A percentile compares a stretch with the other conserved stretches of the same genome.
These are phyloP conservation scores for Lizonia empirigonia DNA, from an alignment of 2,329 filamentous ascomycete species.

Conservation along the genomic window DNA sequence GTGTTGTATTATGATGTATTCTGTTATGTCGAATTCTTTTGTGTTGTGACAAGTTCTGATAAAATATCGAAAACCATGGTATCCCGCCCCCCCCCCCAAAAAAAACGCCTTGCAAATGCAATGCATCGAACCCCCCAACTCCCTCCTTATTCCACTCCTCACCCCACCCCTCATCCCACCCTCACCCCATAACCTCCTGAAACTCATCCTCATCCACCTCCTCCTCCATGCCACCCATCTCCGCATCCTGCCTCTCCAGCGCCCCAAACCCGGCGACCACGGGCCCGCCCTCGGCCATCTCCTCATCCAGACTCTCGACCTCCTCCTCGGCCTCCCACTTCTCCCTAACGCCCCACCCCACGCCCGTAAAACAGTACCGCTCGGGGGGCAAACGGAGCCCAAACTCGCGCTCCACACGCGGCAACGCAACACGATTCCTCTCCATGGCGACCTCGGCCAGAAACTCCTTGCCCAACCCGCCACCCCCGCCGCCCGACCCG, in stretches of 20 bases:
- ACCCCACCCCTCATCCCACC: too few relatives aligned
- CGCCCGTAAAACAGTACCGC: conserved; percentile 56
- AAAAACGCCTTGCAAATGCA: conserved; percentile 12
- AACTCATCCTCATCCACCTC: conserved; percentile 54
- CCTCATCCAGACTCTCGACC: conserved; percentile 70
- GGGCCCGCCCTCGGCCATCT: conserved; percentile 12
- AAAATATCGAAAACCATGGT: too few relatives aligned
- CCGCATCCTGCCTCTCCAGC: conserved; percentile 28
- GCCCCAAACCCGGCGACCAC: conserved; percentile 17
- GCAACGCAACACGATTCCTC: conserved; percentile 54
- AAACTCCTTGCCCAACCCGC: conserved; percentile 72
- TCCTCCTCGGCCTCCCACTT: conserved; percentile 72
- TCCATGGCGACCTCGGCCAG: conserved; percentile 68
- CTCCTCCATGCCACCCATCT: conserved; percentile 44
- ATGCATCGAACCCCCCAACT: too few relatives aligned
- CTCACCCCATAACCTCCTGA: conserved; percentile 47
- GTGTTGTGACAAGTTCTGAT: too few relatives aligned
- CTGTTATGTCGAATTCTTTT: too few relatives aligned
- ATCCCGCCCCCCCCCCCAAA: too few relatives aligned
- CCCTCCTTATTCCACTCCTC: too few relatives aligned
- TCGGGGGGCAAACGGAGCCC: conserved; percentile 66
- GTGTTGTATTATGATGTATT: too few relatives aligned
- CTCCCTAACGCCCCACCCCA: conserved; percentile 41
- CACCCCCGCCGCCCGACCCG: conserved; percentile 24
- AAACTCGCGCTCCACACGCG: conserved; percentile 59